Evolutionary conservation across 2,329 filamentous ascomycete genomes (phyloP).

Genomic region (Beauveria pseudobassiana): DNA sequence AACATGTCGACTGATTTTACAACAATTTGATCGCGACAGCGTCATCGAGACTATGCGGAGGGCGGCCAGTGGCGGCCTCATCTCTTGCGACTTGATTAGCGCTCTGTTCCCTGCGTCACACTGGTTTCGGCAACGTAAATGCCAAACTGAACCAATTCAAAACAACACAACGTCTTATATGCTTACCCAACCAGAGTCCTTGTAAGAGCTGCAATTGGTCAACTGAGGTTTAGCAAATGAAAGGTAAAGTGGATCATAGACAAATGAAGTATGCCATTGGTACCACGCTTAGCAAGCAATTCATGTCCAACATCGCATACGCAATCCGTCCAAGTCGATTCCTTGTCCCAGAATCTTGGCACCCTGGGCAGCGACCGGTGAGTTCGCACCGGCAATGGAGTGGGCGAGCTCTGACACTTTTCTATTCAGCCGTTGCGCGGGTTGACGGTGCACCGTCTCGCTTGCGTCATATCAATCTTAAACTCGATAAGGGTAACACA

Average conservation of each 20-base stretch:
- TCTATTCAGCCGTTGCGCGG: neutral
- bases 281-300: neutral
- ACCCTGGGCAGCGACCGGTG: neutral
- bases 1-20: too few species aligned
- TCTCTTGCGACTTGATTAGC: too few species aligned
- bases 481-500: neutral
- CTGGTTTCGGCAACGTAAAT: slow-evolving; percentile 5
- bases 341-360: neutral
- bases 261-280: neutral
- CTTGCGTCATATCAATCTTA: neutral
- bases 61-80: neutral
- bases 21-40: neutral
- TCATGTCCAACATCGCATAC: neutral
- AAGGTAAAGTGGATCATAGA: neutral
- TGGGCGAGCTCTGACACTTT: neutral
- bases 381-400: neutral
- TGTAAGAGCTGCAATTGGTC: neutral
- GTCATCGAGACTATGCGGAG: neutral
- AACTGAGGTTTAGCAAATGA: neutral
- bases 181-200: neutral
- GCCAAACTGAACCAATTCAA: neutral
- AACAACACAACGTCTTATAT: neutral
- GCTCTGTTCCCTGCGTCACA: neutral
- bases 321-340: neutral
- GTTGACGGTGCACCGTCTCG: slow-evolving; percentile 1